Conservation (phyloP, 805 yeast species). For the Kuraishia cidri region DNA sequence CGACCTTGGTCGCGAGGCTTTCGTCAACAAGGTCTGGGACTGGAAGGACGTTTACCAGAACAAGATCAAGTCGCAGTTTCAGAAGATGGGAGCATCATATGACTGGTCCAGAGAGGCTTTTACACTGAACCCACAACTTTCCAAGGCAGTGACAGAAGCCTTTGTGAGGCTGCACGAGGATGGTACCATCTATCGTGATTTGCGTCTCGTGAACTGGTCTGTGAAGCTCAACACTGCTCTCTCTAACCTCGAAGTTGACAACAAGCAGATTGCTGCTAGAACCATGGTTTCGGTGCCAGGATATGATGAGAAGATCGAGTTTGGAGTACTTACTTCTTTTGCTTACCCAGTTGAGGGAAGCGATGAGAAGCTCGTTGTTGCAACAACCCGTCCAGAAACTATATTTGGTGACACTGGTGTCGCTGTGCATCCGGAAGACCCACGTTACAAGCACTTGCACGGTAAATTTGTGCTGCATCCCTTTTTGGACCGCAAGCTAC, state of each 20-base stretch:
- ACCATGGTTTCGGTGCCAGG: conserved; percentile 81
- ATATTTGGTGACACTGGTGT: conserved; percentile 96
- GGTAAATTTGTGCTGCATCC: conserved; percentile 92
- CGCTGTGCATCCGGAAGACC: conserved; percentile 95
- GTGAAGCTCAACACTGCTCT: conserved; percentile 90
- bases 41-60: conserved; percentile 94
- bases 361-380: conserved; percentile 83
- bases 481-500: conserved; percentile 74
- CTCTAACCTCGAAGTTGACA: conserved; percentile 93
- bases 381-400: conserved; percentile 99
- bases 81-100: conserved; percentile 89
- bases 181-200: conserved; percentile 90
- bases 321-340: conserved; percentile 94
- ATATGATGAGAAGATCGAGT: conserved; percentile 83
- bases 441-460: conserved; percentile 88
- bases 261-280: conserved; percentile 79
- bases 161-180: conserved; percentile 89
- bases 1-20: conserved; percentile 89
- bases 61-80: conserved; percentile 77
- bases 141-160: conserved; percentile 81
- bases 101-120: conserved; percentile 95
- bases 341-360: conserved; percentile 83
- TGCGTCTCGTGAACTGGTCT: conserved; percentile 94
- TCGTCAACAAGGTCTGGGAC: conserved; percentile 87
- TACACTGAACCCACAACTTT: conserved; percentile 74